Evolutionary conservation across 2,329 filamentous ascomycete genomes (phyloP).

Genomic region (Fusarium solani-melongenae): DNA sequence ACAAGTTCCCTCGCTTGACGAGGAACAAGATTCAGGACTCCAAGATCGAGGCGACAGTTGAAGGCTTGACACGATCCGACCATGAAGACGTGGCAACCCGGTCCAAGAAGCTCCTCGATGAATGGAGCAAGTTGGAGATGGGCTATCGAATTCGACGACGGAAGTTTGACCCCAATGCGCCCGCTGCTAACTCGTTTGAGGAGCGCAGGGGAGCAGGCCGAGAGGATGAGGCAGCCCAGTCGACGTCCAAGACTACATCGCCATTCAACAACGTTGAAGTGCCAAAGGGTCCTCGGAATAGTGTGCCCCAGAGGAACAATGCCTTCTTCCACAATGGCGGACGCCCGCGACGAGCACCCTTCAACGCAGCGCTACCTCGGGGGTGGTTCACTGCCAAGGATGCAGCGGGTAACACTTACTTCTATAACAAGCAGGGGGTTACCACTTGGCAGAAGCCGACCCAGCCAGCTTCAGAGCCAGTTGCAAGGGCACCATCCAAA

Average conservation of each 20-base stretch:
- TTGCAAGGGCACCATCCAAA: conserved; percentile 73
- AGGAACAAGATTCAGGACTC: conserved; percentile 98
- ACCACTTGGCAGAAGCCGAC: conserved; percentile 87
- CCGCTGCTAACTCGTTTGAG: conserved; percentile 67
- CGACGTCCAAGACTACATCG: conserved; percentile 54
- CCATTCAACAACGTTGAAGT: conserved; percentile 62
- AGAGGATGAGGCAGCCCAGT: conserved; percentile 53
- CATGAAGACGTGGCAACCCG: conserved; percentile 81
- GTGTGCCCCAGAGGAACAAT: conserved; percentile 63
- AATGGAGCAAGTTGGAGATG: conserved; percentile 90
- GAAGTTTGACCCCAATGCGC: conserved; percentile 79
- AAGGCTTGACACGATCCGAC: conserved; percentile 73
- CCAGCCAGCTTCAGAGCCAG: conserved; percentile 71
- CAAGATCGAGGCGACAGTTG: conserved; percentile 87
- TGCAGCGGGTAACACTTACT: conserved; percentile 79
- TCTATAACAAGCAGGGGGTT: conserved; percentile 81
- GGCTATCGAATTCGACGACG: conserved; percentile 94
- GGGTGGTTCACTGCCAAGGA: conserved; percentile 88
- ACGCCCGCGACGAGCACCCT: conserved; percentile 66
- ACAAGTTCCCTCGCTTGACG: conserved; percentile 88
- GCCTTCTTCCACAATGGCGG: conserved; percentile 60
- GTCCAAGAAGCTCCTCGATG: conserved; percentile 77
- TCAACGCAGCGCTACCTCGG: conserved; percentile 72
- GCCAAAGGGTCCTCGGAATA: conserved; percentile 71
- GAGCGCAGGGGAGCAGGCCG: conserved; percentile 67